Evolutionary conservation across 176 grass and related monocot species (phyloP).

Genomic region (Oropetium thomaeum): DNA sequence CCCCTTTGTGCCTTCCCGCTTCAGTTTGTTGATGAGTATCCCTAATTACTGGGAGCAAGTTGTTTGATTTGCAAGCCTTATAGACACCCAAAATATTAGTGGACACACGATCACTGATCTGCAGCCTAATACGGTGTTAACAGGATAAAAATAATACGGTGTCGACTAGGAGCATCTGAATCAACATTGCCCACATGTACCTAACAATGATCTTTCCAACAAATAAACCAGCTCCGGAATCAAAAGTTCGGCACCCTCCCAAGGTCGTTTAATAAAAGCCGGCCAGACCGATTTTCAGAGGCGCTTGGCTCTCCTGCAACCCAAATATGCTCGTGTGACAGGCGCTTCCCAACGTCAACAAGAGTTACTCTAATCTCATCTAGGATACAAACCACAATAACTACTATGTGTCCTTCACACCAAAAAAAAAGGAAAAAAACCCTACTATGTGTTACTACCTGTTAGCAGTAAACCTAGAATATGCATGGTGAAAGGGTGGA

Average conservation of each 20-base stretch:
- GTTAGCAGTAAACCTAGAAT: background rate
- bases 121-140: background rate
- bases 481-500: background rate
- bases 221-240: background rate
- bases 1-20: background rate
- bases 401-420: no score
- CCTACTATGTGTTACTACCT: no score
- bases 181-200: background rate
- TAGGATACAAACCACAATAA: background rate
- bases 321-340: no score
- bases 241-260: background rate
- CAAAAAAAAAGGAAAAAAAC: no score
- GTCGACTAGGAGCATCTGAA: background rate
- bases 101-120: background rate
- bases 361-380: no score
- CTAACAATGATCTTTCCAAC: background rate
- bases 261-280: no score
- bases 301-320: no score
- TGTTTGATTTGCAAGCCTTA: background rate
- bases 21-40: conserved; percentile 7
- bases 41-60: conserved; percentile 15
- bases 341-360: no score
- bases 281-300: no score
- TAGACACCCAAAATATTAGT: background rate
- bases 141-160: background rate